phyloP scores from a whole-genome alignment of 129 eudicot species.

The Calendula officinalis region DNA sequence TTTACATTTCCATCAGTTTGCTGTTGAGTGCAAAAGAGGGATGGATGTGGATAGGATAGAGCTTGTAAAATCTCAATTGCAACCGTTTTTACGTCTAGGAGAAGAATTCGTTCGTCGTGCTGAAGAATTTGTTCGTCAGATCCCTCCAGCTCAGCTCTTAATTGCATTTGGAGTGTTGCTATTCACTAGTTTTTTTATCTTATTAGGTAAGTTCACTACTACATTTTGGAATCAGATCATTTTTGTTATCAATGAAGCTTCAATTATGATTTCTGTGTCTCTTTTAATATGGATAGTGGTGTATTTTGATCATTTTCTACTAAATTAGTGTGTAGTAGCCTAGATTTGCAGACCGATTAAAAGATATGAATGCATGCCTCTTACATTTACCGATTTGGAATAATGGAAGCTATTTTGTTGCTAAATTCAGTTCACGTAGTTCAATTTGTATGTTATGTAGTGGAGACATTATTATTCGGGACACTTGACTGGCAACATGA shows the following conservation, averaged over 20 bases:
- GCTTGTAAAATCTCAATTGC: constrained; percentile 51
- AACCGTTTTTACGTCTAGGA: constrained; percentile 37
- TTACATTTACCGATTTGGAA: too few relatives aligned
- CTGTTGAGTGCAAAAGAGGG: constrained; percentile 22
- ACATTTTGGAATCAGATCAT: not conserved
- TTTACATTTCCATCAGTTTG: constrained; percentile 4
- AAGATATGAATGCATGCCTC: too few relatives aligned
- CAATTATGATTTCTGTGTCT: too few relatives aligned
- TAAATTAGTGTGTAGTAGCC: too few relatives aligned
- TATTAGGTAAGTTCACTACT: constrained; percentile 41
- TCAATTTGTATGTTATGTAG: too few relatives aligned
- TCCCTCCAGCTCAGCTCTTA: constrained; percentile 71
- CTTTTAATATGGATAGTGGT: too few relatives aligned
- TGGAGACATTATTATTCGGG: too few relatives aligned
- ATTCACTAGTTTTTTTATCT: constrained; percentile 42
- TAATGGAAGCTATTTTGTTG: too few relatives aligned
- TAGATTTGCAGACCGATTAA: too few relatives aligned
- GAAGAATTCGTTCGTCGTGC: constrained; percentile 35
- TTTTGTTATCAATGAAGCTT: not conserved
- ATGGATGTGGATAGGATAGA: constrained; percentile 68
- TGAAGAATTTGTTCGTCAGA: constrained; percentile 41
- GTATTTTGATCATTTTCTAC: too few relatives aligned
- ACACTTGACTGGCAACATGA: too few relatives aligned
- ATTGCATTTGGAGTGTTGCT: constrained; percentile 55
- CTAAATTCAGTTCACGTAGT: too few relatives aligned